Base-by-base conservation (phyloP, 768 basidiomycete genomes). In the Lactarius sp. region DNA sequence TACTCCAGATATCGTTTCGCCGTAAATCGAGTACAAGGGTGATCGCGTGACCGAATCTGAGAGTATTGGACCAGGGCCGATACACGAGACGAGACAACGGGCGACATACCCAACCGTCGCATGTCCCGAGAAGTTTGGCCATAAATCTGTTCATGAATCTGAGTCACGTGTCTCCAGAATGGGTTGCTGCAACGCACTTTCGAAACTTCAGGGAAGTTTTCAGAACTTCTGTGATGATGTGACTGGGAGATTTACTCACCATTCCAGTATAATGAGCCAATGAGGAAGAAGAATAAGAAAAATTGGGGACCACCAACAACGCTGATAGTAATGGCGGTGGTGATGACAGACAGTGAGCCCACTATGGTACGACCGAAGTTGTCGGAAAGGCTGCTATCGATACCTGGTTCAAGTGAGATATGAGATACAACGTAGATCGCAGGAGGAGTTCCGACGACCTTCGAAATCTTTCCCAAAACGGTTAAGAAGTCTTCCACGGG, bases 391-490 rank as follows among this genome's bases (percentile, higher is more conserved):
- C 72, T 84, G 67, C 90, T 92, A 71, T 95, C 93, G 53, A 95
- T 84, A 31, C 88, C 91, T 86, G 69, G 22, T 71, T 69, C 59
- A 67, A 74, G 31, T 60, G 46, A 60, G 39, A 53, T 41, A 39
- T 46, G 13, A 56, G 7, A 34, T 14, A 18, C 4, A 16, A 46
- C 16, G n/a, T 33, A 14, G 27, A 56, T 22, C 3, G 12, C 4
- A 33, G 12, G 13, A 36, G 3, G 18, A 20, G n/a, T 33, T 12
- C 3, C 4, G 31, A 60, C n/a, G 65, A 75, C 81, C 89, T 77
- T 94, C 93, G 60, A 95, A 90, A 71, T 95, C 94, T 73, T 95
- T 95, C 49, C 94, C 93, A 66, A 90, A 89, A 52, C 92, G 79
- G 68, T 94, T 92, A 42, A 94, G 74, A 10, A 91, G 76, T 2